These are phyloP conservation scores for Allium fistulosum DNA, from an alignment of 106 monocot genomes.

Conservation along the genomic window DNA sequence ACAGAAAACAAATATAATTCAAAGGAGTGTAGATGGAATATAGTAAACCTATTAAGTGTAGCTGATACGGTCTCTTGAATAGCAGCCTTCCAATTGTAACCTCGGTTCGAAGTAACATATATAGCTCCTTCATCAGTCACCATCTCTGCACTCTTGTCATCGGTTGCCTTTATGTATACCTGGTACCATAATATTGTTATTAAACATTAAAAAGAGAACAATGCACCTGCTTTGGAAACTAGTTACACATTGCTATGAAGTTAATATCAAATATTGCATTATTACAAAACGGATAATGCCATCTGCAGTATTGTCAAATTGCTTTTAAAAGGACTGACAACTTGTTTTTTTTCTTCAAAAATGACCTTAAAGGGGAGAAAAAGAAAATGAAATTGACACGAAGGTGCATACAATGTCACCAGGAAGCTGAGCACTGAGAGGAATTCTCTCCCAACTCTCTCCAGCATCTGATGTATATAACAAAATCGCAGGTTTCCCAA, in stretches of 20 bases:
- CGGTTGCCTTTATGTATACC: conserved; percentile 93
- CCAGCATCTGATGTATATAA: conserved; percentile 87
- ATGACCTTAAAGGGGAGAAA: too few relatives aligned
- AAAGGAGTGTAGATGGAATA: neutral
- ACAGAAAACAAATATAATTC: neutral
- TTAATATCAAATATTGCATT: too few relatives aligned
- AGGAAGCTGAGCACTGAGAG: conserved; percentile 86
- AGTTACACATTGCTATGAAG: too few relatives aligned
- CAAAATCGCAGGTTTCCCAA: conserved; percentile 92
- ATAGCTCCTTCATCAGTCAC: conserved; percentile 96
- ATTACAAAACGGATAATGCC: too few relatives aligned
- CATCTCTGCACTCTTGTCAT: conserved; percentile 95
- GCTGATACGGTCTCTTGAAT: conserved; percentile 98
- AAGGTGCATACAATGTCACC: conserved; percentile 65
- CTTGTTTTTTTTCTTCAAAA: neutral
- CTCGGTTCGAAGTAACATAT: conserved; percentile 85
- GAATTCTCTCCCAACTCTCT: conserved; percentile 93
- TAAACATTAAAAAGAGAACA: neutral
- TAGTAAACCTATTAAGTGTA: conserved; percentile 74
- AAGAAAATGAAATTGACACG: neutral
- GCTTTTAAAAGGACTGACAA: too few relatives aligned
- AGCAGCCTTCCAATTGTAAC: conserved; percentile 98
- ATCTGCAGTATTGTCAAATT: too few relatives aligned
- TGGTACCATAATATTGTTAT: conserved; percentile 7
- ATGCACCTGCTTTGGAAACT: too few relatives aligned